Conservation (phyloP, 73 alveolate species). For the Stentor coeruleus region DNA sequence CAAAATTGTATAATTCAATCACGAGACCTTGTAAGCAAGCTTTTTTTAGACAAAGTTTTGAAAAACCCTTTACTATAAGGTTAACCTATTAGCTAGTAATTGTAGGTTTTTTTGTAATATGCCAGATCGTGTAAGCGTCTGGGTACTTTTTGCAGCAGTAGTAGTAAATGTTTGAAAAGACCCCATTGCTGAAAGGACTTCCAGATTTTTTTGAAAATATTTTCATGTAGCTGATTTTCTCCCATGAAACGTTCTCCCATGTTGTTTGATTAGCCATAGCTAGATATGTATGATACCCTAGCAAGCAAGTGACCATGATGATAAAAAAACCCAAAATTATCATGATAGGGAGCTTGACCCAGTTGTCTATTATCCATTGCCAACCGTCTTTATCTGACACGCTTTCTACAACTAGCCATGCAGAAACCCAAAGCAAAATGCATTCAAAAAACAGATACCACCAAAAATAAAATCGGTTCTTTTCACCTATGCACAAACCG, state of each 20-base stretch:
- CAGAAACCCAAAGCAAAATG: slow-evolving; percentile 14
- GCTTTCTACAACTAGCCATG: neutral
- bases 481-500: slow-evolving; percentile 86
- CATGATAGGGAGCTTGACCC: neutral
- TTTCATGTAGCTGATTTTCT: neutral
- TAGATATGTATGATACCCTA: slow-evolving; percentile 7
- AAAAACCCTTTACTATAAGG: no score
- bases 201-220: slow-evolving; percentile 8
- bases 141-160: slow-evolving; percentile 1
- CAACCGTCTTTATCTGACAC: no score
- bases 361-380: neutral
- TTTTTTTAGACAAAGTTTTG: no score
- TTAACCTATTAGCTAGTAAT: no score
- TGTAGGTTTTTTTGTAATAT: neutral
- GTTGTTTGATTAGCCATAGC: slow-evolving; percentile 18
- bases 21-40: neutral
- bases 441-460: slow-evolving; percentile 39
- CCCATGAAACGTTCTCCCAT: slow-evolving; percentile 22
- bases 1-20: neutral
- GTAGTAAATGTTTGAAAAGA: neutral
- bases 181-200: slow-evolving; percentile 23
- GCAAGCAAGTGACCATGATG: slow-evolving; percentile 7
- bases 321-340: neutral
- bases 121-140: neutral
- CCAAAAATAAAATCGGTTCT: slow-evolving; percentile 60